These are phyloP conservation scores for Chalaropsis thielavioides DNA, from an alignment of 2,329 filamentous ascomycete species.

Conservation along the genomic window DNA sequence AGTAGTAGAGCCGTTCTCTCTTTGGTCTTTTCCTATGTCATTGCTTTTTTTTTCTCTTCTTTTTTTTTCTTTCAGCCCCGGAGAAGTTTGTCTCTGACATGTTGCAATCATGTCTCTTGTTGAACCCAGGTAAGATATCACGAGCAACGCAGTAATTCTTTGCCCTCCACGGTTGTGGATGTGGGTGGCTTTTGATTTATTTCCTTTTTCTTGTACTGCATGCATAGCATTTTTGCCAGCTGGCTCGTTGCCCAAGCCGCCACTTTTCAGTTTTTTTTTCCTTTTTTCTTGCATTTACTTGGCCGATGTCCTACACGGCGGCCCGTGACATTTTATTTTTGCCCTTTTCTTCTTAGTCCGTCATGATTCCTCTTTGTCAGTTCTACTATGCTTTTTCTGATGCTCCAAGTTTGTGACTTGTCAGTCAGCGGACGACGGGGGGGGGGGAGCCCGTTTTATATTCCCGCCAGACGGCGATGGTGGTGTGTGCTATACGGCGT, in stretches of 20 bases:
- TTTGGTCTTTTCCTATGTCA: neutral
- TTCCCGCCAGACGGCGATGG: too few species aligned
- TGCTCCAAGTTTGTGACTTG: neutral
- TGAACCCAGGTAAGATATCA: slow-evolving; percentile 3
- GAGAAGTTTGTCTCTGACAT: neutral
- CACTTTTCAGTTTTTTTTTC: neutral
- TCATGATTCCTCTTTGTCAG: neutral
- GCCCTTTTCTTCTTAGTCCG: neutral
- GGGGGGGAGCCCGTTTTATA: too few species aligned
- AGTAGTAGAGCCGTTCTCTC: neutral
- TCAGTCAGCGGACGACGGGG: neutral
- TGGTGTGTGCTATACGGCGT: neutral
- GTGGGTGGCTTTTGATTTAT: neutral
- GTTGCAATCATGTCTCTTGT: slow-evolving; percentile 1
- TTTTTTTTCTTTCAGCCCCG: neutral
- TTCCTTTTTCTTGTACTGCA: slow-evolving; percentile 3
- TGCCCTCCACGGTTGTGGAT: neutral
- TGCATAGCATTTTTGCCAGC: slow-evolving; percentile 3
- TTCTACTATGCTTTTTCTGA: neutral
- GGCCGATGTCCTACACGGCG: neutral
- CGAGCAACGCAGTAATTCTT: neutral
- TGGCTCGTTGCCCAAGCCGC: neutral
- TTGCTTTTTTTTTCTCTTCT: neutral
- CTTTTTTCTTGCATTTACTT: neutral
- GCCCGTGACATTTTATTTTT: neutral